Percentiles rank a stretch among this genome's conserved stretches.
Conservation (phyloP, 2,329 filamentous ascomycete genomes). For the Aureobasidium leucospermi region DNA sequence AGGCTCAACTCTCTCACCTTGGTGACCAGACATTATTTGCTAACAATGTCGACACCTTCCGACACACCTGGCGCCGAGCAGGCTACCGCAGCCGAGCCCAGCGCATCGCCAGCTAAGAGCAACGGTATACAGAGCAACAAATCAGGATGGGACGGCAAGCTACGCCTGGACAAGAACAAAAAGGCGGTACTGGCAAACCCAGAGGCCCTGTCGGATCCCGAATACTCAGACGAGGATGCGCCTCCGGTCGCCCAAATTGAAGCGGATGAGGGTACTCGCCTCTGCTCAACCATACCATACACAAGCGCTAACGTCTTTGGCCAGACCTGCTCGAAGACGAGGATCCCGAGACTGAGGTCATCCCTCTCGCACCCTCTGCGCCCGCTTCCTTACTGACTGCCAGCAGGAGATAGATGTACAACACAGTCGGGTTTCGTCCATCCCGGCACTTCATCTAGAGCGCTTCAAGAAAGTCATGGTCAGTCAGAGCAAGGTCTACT, state of each 20-base stretch:
- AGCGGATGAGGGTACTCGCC: conserved; percentile 65
- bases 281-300: neutral
- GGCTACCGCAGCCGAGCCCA: neutral
- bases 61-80: neutral
- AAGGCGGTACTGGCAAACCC: conserved; percentile 65
- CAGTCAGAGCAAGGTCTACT: neutral
- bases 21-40: neutral
- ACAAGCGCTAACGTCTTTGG: conserved; percentile 12
- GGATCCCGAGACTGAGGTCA: conserved; percentile 46
- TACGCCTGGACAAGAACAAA: conserved; percentile 65
- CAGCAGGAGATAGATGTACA: conserved; percentile 74
- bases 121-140: conserved; percentile 17
- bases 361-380: conserved; percentile 41
- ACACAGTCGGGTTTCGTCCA: conserved; percentile 76
- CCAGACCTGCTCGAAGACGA: conserved; percentile 54
- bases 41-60: neutral
- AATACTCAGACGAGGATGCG: conserved; percentile 68
- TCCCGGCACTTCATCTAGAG: conserved; percentile 70
- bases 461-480: conserved; percentile 58
- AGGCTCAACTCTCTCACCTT: neutral
- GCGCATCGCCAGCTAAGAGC: neutral
- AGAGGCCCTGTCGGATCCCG: conserved; percentile 74
- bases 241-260: conserved; percentile 66
- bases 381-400: conserved; percentile 23
- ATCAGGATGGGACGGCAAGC: conserved; percentile 73